Evolutionary conservation across 208 protist species (phyloP).

Genomic region (Novymonas esmeraldas): DNA sequence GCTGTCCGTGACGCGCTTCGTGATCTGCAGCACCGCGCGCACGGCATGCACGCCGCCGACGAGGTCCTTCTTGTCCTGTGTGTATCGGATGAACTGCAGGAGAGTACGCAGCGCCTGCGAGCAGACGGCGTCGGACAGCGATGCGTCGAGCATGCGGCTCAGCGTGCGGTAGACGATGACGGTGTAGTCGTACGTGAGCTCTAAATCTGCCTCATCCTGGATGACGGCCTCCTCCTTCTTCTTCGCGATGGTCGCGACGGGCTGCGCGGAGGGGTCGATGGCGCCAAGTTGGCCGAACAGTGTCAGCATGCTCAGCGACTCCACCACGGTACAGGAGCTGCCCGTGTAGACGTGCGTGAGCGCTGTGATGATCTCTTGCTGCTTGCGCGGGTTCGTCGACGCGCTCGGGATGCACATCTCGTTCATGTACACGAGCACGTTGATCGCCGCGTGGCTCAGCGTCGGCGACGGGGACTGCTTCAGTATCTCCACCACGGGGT

Average conservation of each 20-base stretch:
- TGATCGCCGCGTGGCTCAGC: conserved; percentile 78
- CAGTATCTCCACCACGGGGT: conserved; percentile 62
- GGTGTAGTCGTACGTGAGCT: conserved; percentile 92
- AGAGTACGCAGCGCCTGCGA: conserved; percentile 82
- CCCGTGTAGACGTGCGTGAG: conserved; percentile 80
- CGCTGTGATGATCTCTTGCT: conserved; percentile 74
- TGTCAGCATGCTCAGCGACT: conserved; percentile 76
- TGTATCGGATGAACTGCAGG: conserved; percentile 84
- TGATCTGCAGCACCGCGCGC: conserved; percentile 79
- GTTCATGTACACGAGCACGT: conserved; percentile 81
- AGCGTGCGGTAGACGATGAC: conserved; percentile 92
- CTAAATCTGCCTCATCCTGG: conserved; percentile 84
- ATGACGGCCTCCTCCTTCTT: conserved; percentile 73
- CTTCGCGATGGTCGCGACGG: conserved; percentile 44
- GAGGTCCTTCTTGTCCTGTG: conserved; percentile 80
- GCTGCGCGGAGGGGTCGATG: conserved; percentile 73
- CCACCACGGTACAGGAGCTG: conserved; percentile 58
- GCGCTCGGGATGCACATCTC: conserved; percentile 56
- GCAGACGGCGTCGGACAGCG: conserved; percentile 84
- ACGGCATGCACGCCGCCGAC: conserved; percentile 86
- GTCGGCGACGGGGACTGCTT: conserved; percentile 66
- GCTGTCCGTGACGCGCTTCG: conserved; percentile 75
- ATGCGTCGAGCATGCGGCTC: conserved; percentile 84
- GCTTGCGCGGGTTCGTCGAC: conserved; percentile 43
- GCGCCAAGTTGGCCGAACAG: conserved; percentile 90